phyloP scores from a whole-genome alignment of 2,329 filamentous ascomycete genomes.

The Colletotrichum sp. region DNA sequence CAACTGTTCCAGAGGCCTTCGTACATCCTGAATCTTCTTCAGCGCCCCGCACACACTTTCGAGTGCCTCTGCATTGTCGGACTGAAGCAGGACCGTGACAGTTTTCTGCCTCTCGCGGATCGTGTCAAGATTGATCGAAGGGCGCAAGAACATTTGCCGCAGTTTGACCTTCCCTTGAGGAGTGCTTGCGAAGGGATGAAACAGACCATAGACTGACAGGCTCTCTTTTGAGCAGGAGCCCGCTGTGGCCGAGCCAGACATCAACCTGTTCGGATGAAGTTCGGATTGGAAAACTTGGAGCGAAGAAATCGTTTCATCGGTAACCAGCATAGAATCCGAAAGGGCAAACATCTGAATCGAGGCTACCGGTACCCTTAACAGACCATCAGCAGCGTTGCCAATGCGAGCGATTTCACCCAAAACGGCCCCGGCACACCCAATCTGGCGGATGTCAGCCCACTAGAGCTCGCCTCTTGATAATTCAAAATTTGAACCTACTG shows the following conservation, averaged over 20 bases:
- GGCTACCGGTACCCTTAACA: background rate
- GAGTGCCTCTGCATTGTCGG: constrained; percentile 67
- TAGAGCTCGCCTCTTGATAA: background rate
- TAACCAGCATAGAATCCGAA: constrained; percentile 73
- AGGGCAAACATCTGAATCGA: constrained; percentile 77
- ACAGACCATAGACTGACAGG: constrained; percentile 83
- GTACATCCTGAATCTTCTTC: constrained; percentile 78
- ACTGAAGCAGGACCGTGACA: constrained; percentile 68
- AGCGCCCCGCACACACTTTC: constrained; percentile 64
- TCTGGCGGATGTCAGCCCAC: constrained; percentile 34
- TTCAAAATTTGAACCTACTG: constrained; percentile 49
- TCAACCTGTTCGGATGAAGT: constrained; percentile 80
- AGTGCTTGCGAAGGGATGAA: constrained; percentile 76
- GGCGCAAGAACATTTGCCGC: constrained; percentile 82
- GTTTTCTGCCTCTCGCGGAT: constrained; percentile 77
- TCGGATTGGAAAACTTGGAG: constrained; percentile 87
- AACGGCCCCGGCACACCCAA: constrained; percentile 88
- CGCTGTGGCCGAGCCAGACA: constrained; percentile 58
- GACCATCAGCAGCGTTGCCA: background rate
- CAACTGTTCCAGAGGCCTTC: constrained; percentile 69
- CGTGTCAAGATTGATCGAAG: constrained; percentile 68
- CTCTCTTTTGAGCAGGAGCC: constrained; percentile 76
- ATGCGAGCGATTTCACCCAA: constrained; percentile 77
- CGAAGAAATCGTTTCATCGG: constrained; percentile 78
- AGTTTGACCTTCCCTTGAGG: constrained; percentile 78